These are phyloP conservation scores for Verticillium klebahnii DNA, from an alignment of 2,329 filamentous ascomycete genomes.

Conservation along the genomic window DNA sequence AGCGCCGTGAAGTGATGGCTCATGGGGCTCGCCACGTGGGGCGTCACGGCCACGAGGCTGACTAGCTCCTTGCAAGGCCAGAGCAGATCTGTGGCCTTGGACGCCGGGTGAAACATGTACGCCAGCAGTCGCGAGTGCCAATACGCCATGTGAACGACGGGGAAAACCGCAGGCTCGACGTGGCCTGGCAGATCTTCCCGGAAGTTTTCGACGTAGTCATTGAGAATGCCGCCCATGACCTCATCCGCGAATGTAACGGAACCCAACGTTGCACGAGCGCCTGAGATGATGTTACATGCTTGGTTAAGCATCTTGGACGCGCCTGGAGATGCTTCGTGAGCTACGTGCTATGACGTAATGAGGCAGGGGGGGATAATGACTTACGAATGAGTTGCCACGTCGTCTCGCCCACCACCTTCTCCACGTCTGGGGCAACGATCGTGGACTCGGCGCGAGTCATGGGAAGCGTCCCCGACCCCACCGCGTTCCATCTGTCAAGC, in stretches of 20 bases:
- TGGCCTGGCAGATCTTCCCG: slow-evolving; percentile 57
- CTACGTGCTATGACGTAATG: background rate
- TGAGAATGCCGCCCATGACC: slow-evolving; percentile 44
- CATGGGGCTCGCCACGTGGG: slow-evolving; percentile 55
- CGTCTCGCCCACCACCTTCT: slow-evolving; percentile 55
- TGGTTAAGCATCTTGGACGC: slow-evolving; percentile 51
- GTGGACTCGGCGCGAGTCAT: slow-evolving; percentile 60
- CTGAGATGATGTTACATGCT: slow-evolving; percentile 31
- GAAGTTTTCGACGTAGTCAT: slow-evolving; percentile 60
- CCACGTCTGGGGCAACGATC: slow-evolving; percentile 55
- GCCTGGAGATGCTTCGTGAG: slow-evolving; percentile 27
- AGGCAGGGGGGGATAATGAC: slow-evolving; percentile 21
- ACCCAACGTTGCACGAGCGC: slow-evolving; percentile 8
- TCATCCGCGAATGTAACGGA: slow-evolving; percentile 5
- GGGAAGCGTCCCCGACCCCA: slow-evolving; percentile 58
- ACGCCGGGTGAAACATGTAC: slow-evolving; percentile 53
- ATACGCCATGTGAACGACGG: slow-evolving; percentile 61
- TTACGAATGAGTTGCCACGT: slow-evolving; percentile 63
- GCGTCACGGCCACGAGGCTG: slow-evolving; percentile 50
- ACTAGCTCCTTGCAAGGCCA: slow-evolving; percentile 56
- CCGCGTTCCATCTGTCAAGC: slow-evolving; percentile 69
- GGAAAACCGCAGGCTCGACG: slow-evolving; percentile 46
- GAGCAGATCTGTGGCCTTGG: slow-evolving; percentile 52
- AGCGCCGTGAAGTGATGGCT: slow-evolving; percentile 64
- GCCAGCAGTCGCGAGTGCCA: slow-evolving; percentile 65